Evolutionary conservation across 1,284 basidiomycete genomes (phyloP).

Genomic region (Afroboletus lepidellus): DNA sequence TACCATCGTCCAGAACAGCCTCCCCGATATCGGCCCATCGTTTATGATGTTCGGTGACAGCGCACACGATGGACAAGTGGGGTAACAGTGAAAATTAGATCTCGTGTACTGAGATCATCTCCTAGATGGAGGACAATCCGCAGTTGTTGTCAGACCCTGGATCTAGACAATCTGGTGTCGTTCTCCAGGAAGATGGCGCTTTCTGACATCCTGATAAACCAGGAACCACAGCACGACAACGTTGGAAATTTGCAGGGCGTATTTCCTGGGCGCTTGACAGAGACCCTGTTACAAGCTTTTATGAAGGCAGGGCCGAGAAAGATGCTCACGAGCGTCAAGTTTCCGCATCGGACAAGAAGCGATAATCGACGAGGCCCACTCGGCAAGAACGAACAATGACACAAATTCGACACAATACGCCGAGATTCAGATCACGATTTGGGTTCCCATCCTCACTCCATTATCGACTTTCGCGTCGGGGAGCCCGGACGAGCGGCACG

Average conservation of each 20-base stretch:
- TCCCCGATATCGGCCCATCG: background rate
- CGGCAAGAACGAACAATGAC: background rate
- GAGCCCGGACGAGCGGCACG: background rate
- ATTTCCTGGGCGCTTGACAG: background rate
- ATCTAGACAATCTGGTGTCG: background rate
- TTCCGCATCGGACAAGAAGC: background rate
- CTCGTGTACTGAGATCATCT: background rate
- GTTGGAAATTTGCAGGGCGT: background rate
- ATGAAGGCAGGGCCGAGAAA: constrained; percentile 1
- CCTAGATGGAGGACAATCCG: constrained; percentile 1
- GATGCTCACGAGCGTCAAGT: background rate
- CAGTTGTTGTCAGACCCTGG: background rate
- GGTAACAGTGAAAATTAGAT: background rate
- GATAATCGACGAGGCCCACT: background rate
- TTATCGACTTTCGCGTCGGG: background rate
- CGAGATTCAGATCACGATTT: background rate
- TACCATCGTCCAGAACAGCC: background rate
- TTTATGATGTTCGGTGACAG: background rate
- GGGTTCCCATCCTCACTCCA: background rate
- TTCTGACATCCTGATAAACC: background rate
- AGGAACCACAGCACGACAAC: background rate
- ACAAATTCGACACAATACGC: background rate
- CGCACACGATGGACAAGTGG: background rate
- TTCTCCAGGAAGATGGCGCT: background rate
- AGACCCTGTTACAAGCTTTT: background rate